Conservation (phyloP, 2,329 filamentous ascomycete species). For the Chaetothyriales sp. region DNA sequence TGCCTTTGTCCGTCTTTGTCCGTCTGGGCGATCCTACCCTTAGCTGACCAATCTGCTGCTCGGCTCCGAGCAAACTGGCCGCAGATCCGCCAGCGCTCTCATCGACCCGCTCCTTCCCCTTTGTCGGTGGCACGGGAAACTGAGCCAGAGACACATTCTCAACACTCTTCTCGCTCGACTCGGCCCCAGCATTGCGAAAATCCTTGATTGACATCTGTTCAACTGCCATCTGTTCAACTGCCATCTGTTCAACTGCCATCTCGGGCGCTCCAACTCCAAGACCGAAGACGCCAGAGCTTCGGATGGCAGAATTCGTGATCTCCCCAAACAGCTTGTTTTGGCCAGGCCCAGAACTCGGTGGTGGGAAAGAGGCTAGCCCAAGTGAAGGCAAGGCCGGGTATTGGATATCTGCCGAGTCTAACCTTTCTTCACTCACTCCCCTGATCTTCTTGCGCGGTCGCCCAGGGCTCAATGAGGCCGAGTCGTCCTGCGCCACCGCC, state of each 20-base stretch:
- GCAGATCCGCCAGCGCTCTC: constrained; percentile 24
- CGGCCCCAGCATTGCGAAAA: constrained; percentile 20
- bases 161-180: not conserved
- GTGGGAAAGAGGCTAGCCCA: constrained; percentile 24
- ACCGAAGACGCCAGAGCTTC: constrained; percentile 38
- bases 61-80: constrained; percentile 35
- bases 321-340: constrained; percentile 46
- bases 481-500: constrained; percentile 5
- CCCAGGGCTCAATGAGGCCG: constrained; percentile 5
- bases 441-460: constrained; percentile 23
- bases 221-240: constrained; percentile 14
- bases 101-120: not conserved
- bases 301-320: constrained; percentile 42
- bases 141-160: not conserved
- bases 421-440: constrained; percentile 2
- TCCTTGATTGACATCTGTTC: constrained; percentile 24
- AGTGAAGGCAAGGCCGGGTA: constrained; percentile 30
- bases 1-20: constrained; percentile 18
- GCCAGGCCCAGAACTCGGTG: constrained; percentile 19
- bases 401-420: constrained; percentile 21
- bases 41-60: constrained; percentile 34
- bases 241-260: constrained; percentile 15
- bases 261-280: constrained; percentile 8
- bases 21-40: constrained; percentile 34
- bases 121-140: not conserved